Conservation (phyloP, 805 yeast species). For the Wickerhamiella sorbophila region DNA sequence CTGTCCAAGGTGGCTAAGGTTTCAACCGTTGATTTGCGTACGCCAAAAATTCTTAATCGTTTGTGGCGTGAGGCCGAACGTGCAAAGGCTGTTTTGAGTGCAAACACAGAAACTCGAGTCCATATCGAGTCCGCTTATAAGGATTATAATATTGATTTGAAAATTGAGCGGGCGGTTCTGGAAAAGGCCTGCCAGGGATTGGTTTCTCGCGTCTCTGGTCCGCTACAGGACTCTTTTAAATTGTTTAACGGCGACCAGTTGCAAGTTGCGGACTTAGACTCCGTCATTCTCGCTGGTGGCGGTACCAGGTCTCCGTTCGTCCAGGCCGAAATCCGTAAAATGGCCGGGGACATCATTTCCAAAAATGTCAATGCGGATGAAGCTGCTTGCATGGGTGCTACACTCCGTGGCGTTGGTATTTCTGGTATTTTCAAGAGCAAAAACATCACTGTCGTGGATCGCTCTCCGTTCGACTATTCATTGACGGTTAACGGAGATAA, state of each 20-base stretch:
- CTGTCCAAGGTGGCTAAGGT: constrained; percentile 36
- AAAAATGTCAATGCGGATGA: constrained; percentile 93
- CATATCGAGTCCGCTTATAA: constrained; percentile 60
- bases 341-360: constrained; percentile 49
- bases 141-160: constrained; percentile 59
- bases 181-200: constrained; percentile 39
- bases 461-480: constrained; percentile 34
- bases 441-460: constrained; percentile 45
- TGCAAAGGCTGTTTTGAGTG: constrained; percentile 75
- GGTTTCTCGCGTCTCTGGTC: constrained; percentile 33
- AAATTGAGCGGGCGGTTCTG: constrained; percentile 65
- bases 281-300: constrained; percentile 81
- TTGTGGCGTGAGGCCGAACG: constrained; percentile 76
- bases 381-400: constrained; percentile 78
- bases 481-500: constrained; percentile 35
- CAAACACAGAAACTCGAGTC: constrained; percentile 65
- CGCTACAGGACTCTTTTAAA: constrained; percentile 40
- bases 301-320: constrained; percentile 82
- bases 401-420: constrained; percentile 66
- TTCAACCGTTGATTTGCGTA: constrained; percentile 25
- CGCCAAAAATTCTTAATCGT: constrained; percentile 48
- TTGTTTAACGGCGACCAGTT: constrained; percentile 21
- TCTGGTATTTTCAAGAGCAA: constrained; percentile 55
- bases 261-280: constrained; percentile 31
- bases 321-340: constrained; percentile 29